Evolutionary conservation across 2,329 filamentous ascomycete genomes (phyloP).

Genomic region (Pseudogymnoascus sp.): DNA sequence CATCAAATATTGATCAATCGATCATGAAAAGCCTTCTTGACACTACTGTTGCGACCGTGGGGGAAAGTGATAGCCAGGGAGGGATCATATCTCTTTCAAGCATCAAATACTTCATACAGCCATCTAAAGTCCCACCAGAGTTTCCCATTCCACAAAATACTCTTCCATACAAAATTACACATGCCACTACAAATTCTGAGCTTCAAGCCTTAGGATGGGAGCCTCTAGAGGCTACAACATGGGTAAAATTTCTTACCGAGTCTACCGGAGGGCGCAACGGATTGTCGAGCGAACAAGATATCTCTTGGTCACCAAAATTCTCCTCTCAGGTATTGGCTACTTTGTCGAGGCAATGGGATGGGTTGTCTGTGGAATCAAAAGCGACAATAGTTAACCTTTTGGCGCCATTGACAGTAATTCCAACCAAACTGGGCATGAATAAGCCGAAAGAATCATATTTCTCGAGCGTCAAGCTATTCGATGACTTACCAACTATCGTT

Average conservation of each 20-base stretch:
- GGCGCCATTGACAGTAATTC: constrained; percentile 66
- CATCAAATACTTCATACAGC: constrained; percentile 68
- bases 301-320: constrained; percentile 67
- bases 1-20: constrained; percentile 63
- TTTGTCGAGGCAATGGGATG: constrained; percentile 85
- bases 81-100: constrained; percentile 70
- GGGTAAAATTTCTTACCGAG: constrained; percentile 75
- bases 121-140: constrained; percentile 71
- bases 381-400: constrained; percentile 58
- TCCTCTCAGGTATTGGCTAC: constrained; percentile 70
- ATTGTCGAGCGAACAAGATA: constrained; percentile 55
- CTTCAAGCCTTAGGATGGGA: constrained; percentile 80
- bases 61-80: constrained; percentile 51
- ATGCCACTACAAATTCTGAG: constrained; percentile 56
- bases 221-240: constrained; percentile 74
- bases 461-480: constrained; percentile 85
- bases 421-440: constrained; percentile 85
- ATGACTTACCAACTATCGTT: constrained; percentile 79
- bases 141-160: constrained; percentile 75
- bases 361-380: constrained; percentile 60
- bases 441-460: constrained; percentile 85
- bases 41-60: constrained; percentile 68
- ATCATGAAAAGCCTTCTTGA: constrained; percentile 67
- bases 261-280: constrained; percentile 50
- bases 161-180: constrained; percentile 78